These are phyloP conservation scores for Dictyophora rubrovolvata DNA, from an alignment of 768 basidiomycete species.

Conservation along the genomic window DNA sequence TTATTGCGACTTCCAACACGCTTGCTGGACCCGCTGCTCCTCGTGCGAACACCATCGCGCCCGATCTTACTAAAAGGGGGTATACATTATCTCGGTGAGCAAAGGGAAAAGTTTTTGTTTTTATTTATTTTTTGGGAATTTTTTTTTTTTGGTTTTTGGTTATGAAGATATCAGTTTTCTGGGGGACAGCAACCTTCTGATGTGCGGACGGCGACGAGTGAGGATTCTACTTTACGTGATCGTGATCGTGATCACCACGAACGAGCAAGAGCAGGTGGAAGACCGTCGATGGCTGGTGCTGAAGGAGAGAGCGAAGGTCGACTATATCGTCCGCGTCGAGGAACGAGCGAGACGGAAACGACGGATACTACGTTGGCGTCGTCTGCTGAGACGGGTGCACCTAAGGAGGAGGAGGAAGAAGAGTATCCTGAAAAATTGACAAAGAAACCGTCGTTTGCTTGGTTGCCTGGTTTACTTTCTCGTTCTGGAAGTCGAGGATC, in stretches of 20 bases:
- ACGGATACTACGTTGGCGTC: neutral
- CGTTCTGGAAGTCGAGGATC: neutral
- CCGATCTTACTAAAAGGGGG: slow-evolving; percentile 52
- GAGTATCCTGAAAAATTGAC: neutral
- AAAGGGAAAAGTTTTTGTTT: slow-evolving; percentile 17
- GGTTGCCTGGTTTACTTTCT: neutral
- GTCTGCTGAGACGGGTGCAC: neutral
- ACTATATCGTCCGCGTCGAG: no score
- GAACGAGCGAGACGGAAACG: neutral
- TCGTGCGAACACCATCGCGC: slow-evolving; percentile 35
- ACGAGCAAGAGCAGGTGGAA: neutral
- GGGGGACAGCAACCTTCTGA: neutral
- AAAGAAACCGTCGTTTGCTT: neutral
- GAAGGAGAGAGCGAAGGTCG: no score
- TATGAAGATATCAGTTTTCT: neutral
- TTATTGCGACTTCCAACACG: slow-evolving; percentile 61
- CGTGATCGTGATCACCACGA: neutral
- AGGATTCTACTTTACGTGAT: neutral
- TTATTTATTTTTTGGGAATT: neutral
- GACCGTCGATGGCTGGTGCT: no score
- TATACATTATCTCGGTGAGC: slow-evolving; percentile 47
- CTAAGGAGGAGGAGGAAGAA: slow-evolving; percentile 14
- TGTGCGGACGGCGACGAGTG: neutral
- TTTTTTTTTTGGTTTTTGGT: neutral
- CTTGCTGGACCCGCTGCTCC: slow-evolving; percentile 56